Conservation (phyloP, 352 stramenopile genomes). For the Phytophthora multivora region DNA sequence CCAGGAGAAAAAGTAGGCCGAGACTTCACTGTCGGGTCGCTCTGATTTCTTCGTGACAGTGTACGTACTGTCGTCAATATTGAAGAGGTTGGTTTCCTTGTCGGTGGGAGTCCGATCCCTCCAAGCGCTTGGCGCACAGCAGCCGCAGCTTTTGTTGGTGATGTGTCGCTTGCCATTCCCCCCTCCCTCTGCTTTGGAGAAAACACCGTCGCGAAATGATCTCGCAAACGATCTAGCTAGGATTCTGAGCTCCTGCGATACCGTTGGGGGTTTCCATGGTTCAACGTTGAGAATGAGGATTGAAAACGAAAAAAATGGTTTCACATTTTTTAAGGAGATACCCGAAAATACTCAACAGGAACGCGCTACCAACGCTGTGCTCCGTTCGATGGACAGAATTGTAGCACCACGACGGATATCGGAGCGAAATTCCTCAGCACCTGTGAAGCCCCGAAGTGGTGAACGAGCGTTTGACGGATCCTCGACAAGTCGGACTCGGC, state of each 20-base stretch:
- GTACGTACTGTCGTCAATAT: constrained; percentile 12
- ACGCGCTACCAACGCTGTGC: not conserved
- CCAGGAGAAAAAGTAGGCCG: constrained; percentile 17
- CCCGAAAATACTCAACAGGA: constrained; percentile 21
- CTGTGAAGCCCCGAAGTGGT: not conserved
- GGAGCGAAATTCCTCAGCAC: constrained; percentile 9
- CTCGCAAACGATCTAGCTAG: not conserved
- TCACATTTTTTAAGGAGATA: constrained; percentile 5
- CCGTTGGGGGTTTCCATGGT: constrained; percentile 24
- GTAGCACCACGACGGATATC: not conserved
- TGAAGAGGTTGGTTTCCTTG: constrained; percentile 8
- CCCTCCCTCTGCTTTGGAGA: not conserved
- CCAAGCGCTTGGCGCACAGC: constrained; percentile 52
- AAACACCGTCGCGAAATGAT: constrained; percentile 1
- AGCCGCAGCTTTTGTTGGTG: constrained; percentile 31
- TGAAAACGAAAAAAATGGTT: constrained; percentile 27
- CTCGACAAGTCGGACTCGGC: constrained; percentile 3
- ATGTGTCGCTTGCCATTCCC: constrained; percentile 18
- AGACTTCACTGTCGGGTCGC: constrained; percentile 5
- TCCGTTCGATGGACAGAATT: constrained; percentile 13
- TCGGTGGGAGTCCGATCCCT: constrained; percentile 21
- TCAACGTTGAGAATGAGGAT: not conserved
- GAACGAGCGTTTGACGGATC: not conserved
- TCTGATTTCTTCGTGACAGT: constrained; percentile 1
- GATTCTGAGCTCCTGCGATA: not conserved